Base-by-base conservation (phyloP, 1,284 basidiomycete genomes). In the Earliella scabrosa region DNA sequence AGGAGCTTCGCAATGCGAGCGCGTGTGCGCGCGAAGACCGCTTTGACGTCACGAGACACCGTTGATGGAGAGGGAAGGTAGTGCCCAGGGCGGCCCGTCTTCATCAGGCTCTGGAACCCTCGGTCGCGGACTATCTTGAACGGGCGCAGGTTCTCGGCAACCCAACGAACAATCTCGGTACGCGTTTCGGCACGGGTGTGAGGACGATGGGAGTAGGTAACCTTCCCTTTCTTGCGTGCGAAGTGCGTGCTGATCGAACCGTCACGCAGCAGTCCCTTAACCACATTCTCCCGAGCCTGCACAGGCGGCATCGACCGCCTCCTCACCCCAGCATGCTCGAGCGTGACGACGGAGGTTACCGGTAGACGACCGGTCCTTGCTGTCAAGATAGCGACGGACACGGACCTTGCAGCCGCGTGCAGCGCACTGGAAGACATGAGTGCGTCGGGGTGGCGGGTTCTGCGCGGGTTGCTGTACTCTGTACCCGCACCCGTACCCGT, bases 211-310 rank as follows among this genome's bases (percentile, higher is more conserved):
- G 50, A 59, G 58, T 55, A 63, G 8, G 47, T 51, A 0, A 65
- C 50, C 0, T 51, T 63, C 2, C 54, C 60, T 29, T 53, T 49
- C 34, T 60, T 60, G 2, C 45, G 24, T 23, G 59, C 41, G 38
- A 68, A 68, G 21, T 50, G 59, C 4, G 55, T 49, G 2, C 59
- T 66, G 24, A 70, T 64, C 43, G 48, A 35, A 2, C 66, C 59
- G 14, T 52, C 40, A 4, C 34, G 11, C 50, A 59, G 24, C 11
- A 61, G 20, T 4, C 45, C 38, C 11, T 40, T 18, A 9, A 55
- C 53, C 24, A 59, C 56, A 20, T 43, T 47, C 7, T 32, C 18
- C 7, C 46, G 43, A 13, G 36, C 63, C 32, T 62, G 53, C 1
- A 24, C 44, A 4, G 31, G 16, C 36, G 18, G 36, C 18, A 2